phyloP scores from a whole-genome alignment of 139 green algal species.

The Spirogloea muscicola region DNA sequence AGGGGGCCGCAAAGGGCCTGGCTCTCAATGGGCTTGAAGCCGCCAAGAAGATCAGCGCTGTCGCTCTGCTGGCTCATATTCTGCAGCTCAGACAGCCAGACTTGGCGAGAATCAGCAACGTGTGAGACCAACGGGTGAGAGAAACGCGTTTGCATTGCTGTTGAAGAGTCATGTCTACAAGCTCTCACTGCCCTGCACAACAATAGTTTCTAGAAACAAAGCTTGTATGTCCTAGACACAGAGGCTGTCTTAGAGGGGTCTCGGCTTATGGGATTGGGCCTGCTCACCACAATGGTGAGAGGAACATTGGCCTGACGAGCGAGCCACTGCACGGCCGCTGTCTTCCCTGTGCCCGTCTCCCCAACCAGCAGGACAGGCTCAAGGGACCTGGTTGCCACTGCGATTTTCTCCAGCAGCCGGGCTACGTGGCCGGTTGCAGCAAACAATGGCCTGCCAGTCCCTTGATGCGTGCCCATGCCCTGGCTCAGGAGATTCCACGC shows the following conservation, averaged over 20 bases:
- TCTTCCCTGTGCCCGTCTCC: constrained; percentile 98
- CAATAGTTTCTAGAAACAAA: too few relatives aligned
- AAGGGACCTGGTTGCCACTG: constrained; percentile 53
- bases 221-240: too few relatives aligned
- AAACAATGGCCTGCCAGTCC: constrained; percentile 59
- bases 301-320: constrained; percentile 48
- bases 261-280: too few relatives aligned
- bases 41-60: constrained; percentile 87
- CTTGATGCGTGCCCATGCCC: too few relatives aligned
- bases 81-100: constrained; percentile 6
- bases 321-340: constrained; percentile 72
- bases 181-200: too few relatives aligned
- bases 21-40: constrained; percentile 80
- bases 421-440: constrained; percentile 74
- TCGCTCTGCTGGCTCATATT: constrained; percentile 98
- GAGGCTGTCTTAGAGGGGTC: too few relatives aligned
- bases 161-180: too few relatives aligned
- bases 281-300: constrained; percentile 73
- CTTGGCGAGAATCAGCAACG: background rate
- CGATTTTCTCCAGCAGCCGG: constrained; percentile 85
- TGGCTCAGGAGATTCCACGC: too few relatives aligned
- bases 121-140: background rate
- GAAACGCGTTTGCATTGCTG: too few relatives aligned
- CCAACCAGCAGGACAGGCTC: constrained; percentile 95
- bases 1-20: constrained; percentile 50